Percentiles rank a stretch among this genome's conserved stretches.
phyloP scores from a whole-genome alignment of 2,329 filamentous ascomycete genomes.

The Fusarium zealandicum region DNA sequence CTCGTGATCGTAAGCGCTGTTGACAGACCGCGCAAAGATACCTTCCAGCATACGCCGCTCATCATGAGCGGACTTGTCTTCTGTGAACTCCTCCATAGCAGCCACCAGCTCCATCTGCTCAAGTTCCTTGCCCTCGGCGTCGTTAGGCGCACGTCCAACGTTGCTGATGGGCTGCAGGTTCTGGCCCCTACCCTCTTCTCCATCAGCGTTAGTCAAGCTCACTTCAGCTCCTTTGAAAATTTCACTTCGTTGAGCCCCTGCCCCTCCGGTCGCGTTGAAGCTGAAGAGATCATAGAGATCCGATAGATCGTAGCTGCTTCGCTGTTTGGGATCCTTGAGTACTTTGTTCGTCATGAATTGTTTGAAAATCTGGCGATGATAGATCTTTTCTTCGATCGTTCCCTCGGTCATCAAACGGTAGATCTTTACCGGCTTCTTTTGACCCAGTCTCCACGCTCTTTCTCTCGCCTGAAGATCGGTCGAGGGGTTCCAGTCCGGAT shows the following conservation, averaged over 20 bases:
- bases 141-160: slow-evolving; percentile 6
- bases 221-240: slow-evolving; percentile 91
- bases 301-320: slow-evolving; percentile 86
- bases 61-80: slow-evolving; percentile 59
- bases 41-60: slow-evolving; percentile 86
- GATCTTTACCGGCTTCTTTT: slow-evolving; percentile 93
- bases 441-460: slow-evolving; percentile 92
- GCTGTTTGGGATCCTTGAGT: slow-evolving; percentile 90
- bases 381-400: slow-evolving; percentile 99
- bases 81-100: slow-evolving; percentile 69
- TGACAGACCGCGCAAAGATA: slow-evolving; percentile 87
- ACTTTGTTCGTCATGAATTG: slow-evolving; percentile 98
- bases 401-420: slow-evolving; percentile 98
- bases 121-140: slow-evolving; percentile 50
- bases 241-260: slow-evolving; percentile 77
- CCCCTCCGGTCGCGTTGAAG: slow-evolving; percentile 60
- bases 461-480: slow-evolving; percentile 96
- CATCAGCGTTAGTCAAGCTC: slow-evolving; percentile 33
- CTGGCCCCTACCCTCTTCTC: slow-evolving; percentile 2
- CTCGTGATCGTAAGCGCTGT: slow-evolving; percentile 93
- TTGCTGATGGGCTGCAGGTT: slow-evolving; percentile 17
- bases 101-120: slow-evolving; percentile 66
- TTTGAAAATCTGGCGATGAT: slow-evolving; percentile 98
- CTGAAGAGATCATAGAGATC: slow-evolving; percentile 93
- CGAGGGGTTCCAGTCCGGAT: slow-evolving; percentile 98